Evolutionary conservation across 148 eudicot genomes (phyloP).

Genomic region (Hydrangea macrophylla): DNA sequence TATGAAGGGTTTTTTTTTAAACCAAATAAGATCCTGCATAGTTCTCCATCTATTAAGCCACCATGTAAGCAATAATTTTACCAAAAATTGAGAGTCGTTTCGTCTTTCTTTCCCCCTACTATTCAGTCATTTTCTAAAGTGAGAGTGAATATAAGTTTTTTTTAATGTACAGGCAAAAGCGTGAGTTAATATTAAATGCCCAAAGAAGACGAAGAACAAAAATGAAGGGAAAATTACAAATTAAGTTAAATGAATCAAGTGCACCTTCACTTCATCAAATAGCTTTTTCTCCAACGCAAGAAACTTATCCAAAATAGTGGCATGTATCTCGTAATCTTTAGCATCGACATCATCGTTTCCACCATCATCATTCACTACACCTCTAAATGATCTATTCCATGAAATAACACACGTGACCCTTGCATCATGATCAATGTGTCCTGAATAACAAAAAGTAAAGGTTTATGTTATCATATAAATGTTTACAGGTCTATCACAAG

Average conservation of each 20-base stretch:
- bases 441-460: constrained; percentile 33
- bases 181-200: no score
- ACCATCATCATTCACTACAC: constrained; percentile 41
- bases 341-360: constrained; percentile 51
- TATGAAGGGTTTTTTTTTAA: no score
- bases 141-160: no score
- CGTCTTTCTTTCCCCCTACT: no score
- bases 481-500: background rate
- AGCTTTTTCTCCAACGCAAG: constrained; percentile 98
- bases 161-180: no score
- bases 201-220: background rate
- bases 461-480: background rate
- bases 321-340: constrained; percentile 87
- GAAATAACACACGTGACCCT: constrained; percentile 97
- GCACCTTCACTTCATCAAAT: constrained; percentile 96
- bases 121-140: no score
- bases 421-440: constrained; percentile 90
- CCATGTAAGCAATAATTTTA: no score
- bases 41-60: no score
- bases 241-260: constrained; percentile 5
- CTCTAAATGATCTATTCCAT: constrained; percentile 73
- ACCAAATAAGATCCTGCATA: no score
- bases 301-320: constrained; percentile 85
- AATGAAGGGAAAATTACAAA: background rate
- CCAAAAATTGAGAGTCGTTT: no score